Percentiles rank a stretch among this genome's conserved stretches.
Conservation (phyloP, 2,329 filamentous ascomycete genomes). For the Microdochium nivale region DNA sequence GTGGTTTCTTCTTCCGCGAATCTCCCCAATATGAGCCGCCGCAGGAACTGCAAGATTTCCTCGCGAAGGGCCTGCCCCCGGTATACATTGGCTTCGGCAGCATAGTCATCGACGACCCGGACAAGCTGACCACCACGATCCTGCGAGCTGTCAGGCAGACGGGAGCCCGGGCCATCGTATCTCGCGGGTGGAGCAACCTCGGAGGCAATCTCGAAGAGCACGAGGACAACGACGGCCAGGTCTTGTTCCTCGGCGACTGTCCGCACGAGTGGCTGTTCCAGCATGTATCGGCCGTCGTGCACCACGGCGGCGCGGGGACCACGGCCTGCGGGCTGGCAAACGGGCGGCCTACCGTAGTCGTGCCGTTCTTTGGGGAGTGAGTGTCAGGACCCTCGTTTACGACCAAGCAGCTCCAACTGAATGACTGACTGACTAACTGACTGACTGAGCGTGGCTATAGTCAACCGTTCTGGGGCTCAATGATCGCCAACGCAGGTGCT, state of each 20-base stretch:
- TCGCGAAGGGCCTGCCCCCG: constrained; percentile 60
- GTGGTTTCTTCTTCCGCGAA: constrained; percentile 70
- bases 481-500: constrained; percentile 28
- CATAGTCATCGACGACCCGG: constrained; percentile 58
- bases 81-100: constrained; percentile 80
- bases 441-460: too few relatives aligned
- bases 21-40: constrained; percentile 57
- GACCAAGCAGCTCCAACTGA: too few relatives aligned
- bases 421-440: too few relatives aligned
- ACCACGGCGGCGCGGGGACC: constrained; percentile 52
- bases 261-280: constrained; percentile 51
- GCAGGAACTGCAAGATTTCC: constrained; percentile 55
- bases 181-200: constrained; percentile 18
- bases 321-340: constrained; percentile 44
- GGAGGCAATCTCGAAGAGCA: constrained; percentile 1
- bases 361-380: constrained; percentile 39
- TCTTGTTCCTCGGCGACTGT: constrained; percentile 44
- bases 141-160: constrained; percentile 28
- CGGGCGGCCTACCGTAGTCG: constrained; percentile 42
- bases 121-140: constrained; percentile 26
- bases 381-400: too few relatives aligned
- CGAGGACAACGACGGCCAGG: constrained; percentile 4
- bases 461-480: constrained; percentile 32
- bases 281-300: constrained; percentile 44
- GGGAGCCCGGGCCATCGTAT: constrained; percentile 42